Evolutionary conservation across 768 basidiomycete species (phyloP).

Genomic region (Mycena polygramma): DNA sequence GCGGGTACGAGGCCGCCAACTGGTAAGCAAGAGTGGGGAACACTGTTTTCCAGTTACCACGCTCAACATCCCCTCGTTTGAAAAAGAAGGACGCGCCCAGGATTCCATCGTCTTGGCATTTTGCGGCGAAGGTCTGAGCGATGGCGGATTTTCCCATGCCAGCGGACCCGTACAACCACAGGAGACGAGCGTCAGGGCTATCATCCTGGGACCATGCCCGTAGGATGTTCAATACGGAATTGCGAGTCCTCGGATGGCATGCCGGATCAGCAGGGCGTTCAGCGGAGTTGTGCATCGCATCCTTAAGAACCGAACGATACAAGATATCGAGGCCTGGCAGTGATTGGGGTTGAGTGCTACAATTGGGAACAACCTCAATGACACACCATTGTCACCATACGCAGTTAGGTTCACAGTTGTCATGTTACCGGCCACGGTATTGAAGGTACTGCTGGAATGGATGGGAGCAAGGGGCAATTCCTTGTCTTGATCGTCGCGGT

Average conservation of each 20-base stretch:
- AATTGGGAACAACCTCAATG: no score
- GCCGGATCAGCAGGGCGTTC: conserved; percentile 7
- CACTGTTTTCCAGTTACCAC: conserved; percentile 41
- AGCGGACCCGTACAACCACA: conserved; percentile 41
- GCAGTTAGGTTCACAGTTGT: not conserved
- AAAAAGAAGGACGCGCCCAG: conserved; percentile 52
- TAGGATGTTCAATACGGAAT: not conserved
- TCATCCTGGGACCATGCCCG: not conserved
- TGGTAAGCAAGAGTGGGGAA: conserved; percentile 47
- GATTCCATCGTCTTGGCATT: conserved; percentile 23
- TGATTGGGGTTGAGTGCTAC: not conserved
- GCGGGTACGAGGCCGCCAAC: conserved; percentile 32
- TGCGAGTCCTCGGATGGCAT: conserved; percentile 20
- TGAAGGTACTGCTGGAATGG: not conserved
- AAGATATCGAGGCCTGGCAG: conserved; percentile 44
- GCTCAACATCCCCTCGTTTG: conserved; percentile 41
- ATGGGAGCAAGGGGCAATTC: not conserved
- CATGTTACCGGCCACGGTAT: conserved; percentile 2
- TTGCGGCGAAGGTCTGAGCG: conserved; percentile 35
- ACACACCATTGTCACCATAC: conserved; percentile 9
- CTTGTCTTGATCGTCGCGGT: not conserved
- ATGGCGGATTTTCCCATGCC: conserved; percentile 42
- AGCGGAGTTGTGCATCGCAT: conserved; percentile 19
- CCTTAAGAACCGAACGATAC: not conserved
- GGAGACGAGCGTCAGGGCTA: not conserved